A percentile compares a stretch with the other conserved stretches of the same genome.
Evolutionary conservation across 2,329 filamentous ascomycete species (phyloP).

Genomic region (Cordyceps tenuipes): DNA sequence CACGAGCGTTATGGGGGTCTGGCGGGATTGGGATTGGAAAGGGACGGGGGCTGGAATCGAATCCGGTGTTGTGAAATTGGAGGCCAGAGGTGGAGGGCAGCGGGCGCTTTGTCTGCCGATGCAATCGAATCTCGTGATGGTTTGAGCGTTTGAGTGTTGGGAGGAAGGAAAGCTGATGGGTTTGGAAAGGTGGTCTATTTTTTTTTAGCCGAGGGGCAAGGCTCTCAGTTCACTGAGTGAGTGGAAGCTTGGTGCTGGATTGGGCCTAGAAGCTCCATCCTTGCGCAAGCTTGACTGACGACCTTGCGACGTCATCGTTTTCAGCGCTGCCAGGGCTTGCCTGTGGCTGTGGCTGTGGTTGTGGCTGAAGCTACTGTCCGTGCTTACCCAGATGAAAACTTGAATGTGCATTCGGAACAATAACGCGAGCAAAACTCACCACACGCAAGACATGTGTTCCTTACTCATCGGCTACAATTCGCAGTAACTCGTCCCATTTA

Average conservation of each 20-base stretch:
- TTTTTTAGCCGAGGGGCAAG: slow-evolving; percentile 5
- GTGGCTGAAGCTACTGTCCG: slow-evolving; percentile 1
- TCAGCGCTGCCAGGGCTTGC: background rate
- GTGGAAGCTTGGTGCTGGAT: slow-evolving; percentile 2
- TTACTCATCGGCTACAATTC: background rate
- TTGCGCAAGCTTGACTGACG: slow-evolving; percentile 6
- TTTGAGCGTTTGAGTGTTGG: background rate
- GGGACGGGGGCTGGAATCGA: background rate
- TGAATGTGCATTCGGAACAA: no score
- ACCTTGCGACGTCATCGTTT: slow-evolving; percentile 8
- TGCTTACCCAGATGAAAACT: background rate
- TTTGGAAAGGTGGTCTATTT: slow-evolving; percentile 9
- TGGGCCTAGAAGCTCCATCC: slow-evolving; percentile 2
- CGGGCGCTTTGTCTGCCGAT: background rate
- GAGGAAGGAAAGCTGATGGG: background rate
- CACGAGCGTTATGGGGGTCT: background rate
- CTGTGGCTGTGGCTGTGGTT: background rate
- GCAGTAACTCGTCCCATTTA: background rate
- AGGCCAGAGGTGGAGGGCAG: background rate
- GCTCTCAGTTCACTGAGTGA: background rate
- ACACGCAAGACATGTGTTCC: background rate
- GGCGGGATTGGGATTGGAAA: background rate
- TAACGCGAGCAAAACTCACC: background rate
- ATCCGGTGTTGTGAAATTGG: background rate
- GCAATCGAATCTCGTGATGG: background rate